A percentile compares a stretch with the other conserved stretches of the same genome.
Evolutionary conservation across 2,329 filamentous ascomycete genomes (phyloP).

Genomic region (Fulvia fulva): DNA sequence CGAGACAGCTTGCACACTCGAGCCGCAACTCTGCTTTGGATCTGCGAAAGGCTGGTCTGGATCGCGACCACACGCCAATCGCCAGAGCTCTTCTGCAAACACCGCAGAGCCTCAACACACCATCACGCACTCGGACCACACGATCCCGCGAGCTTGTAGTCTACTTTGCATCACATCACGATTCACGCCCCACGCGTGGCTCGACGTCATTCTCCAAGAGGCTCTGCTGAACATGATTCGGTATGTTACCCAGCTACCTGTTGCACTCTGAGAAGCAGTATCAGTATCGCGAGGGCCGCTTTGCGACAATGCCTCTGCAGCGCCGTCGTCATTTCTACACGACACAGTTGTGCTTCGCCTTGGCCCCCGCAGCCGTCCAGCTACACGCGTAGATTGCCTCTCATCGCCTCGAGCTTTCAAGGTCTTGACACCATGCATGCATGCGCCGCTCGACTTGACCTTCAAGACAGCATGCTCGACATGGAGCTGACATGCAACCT

Average conservation of each 20-base stretch:
- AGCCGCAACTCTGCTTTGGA: not conserved
- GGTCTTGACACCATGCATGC: not conserved
- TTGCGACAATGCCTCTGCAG: not conserved
- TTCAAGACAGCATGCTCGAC: not conserved
- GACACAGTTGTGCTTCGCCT: not conserved
- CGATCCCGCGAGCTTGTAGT: not conserved
- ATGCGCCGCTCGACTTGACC: too few relatives aligned
- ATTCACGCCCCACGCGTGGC: not conserved
- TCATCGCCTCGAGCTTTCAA: not conserved
- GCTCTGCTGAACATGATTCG: conserved; percentile 13
- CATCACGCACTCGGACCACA: not conserved
- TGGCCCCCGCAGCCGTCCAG: not conserved
- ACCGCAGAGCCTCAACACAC: not conserved
- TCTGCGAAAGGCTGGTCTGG: not conserved
- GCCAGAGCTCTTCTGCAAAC: too few relatives aligned
- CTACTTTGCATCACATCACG: not conserved
- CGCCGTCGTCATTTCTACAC: not conserved
- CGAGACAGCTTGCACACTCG: not conserved
- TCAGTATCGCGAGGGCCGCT: conserved; percentile 1
- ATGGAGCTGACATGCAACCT: not conserved
- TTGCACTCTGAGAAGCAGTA: not conserved
- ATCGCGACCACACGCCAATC: not conserved
- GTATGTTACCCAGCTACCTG: conserved; percentile 9
- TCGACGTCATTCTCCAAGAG: conserved; percentile 8
- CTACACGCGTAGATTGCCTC: not conserved